Conservation (phyloP, 1,284 basidiomycete species). For the Amylostereum areolatum region DNA sequence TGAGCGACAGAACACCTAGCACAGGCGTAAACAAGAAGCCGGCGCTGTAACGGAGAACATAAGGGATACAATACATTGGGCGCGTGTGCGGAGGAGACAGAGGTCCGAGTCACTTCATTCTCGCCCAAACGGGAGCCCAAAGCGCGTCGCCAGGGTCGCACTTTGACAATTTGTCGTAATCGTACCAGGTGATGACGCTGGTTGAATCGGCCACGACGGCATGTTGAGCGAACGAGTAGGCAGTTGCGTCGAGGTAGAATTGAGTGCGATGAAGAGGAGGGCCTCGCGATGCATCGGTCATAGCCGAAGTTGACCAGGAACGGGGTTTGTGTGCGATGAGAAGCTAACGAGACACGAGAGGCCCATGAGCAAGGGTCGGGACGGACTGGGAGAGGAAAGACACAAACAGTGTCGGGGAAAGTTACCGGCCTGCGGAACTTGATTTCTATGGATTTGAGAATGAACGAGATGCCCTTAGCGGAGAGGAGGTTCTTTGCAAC, state of each 20-base stretch:
- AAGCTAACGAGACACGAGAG: conserved; percentile 31
- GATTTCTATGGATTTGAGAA: conserved; percentile 64
- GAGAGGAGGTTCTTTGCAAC: conserved; percentile 50
- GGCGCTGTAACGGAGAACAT: not conserved
- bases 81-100: not conserved
- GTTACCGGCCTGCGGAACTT: conserved; percentile 63
- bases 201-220: conserved; percentile 58
- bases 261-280: conserved; percentile 26
- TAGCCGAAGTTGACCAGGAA: conserved; percentile 6
- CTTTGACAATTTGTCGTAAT: conserved; percentile 61
- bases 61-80: not conserved
- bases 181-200: conserved; percentile 68
- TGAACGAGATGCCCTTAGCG: conserved; percentile 59
- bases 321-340: conserved; percentile 52
- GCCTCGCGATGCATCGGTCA: conserved; percentile 6
- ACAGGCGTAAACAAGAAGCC: not conserved
- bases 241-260: conserved; percentile 45
- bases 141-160: conserved; percentile 49
- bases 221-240: conserved; percentile 58
- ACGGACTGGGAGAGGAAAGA: conserved; percentile 1
- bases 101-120: conserved; percentile 16
- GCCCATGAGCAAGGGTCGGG: not conserved
- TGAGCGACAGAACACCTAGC: not conserved
- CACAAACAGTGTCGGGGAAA: conserved; percentile 62
- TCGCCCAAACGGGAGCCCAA: conserved; percentile 21